Evolutionary conservation across 805 yeast genomes (phyloP).

Genomic region (Priceomyces medius): DNA sequence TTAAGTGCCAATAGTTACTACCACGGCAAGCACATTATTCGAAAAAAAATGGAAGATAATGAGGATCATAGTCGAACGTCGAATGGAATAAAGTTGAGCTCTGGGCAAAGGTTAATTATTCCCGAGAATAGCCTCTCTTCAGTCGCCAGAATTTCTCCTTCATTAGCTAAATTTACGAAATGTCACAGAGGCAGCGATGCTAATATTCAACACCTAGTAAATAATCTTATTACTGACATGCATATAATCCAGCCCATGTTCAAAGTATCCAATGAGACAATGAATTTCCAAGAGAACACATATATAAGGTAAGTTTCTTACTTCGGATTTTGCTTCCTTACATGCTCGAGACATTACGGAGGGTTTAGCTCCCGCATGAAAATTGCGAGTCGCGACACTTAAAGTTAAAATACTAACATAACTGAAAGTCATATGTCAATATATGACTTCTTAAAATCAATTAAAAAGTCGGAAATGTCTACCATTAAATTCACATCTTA

Average conservation of each 20-base stretch:
- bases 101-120: neutral
- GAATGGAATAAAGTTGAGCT: neutral
- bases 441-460: slow-evolving; percentile 4
- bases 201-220: slow-evolving; percentile 2
- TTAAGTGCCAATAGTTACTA: neutral
- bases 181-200: neutral
- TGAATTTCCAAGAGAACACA: slow-evolving; percentile 4
- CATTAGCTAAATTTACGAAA: neutral
- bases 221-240: slow-evolving; percentile 3
- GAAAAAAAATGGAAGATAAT: neutral
- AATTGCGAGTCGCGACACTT: too few species aligned
- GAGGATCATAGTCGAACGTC: neutral
- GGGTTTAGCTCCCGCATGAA: too few species aligned
- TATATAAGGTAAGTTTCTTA: slow-evolving; percentile 1
- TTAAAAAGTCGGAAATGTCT: neutral
- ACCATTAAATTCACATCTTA: neutral
- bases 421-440: slow-evolving; percentile 4
- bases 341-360: neutral
- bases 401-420: slow-evolving; percentile 3
- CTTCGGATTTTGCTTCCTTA: neutral
- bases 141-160: neutral
- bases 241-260: slow-evolving; percentile 5
- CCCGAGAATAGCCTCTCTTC: neutral
- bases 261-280: neutral
- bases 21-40: neutral